phyloP scores from a whole-genome alignment of 1,284 basidiomycete genomes.

The Schizophyllum commune region DNA sequence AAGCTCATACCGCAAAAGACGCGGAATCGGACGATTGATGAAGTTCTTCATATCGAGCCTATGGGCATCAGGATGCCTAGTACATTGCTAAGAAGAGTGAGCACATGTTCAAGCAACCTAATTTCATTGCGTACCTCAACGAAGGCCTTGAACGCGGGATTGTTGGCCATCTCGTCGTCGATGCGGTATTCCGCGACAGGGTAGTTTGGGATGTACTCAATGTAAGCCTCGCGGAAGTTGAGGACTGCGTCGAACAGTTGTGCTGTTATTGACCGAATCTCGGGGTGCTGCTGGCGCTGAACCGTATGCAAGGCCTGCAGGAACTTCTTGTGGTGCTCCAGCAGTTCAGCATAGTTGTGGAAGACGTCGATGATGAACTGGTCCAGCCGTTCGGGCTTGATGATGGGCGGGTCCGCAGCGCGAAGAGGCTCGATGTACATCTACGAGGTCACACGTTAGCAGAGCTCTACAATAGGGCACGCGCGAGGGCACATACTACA shows the following conservation, averaged over 20 bases:
- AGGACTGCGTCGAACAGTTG: slow-evolving; percentile 84
- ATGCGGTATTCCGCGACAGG: slow-evolving; percentile 90
- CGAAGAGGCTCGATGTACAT: slow-evolving; percentile 74
- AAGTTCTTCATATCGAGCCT: slow-evolving; percentile 84
- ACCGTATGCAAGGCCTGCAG: slow-evolving; percentile 79
- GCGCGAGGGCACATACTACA: slow-evolving; percentile 33
- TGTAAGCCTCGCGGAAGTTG: slow-evolving; percentile 89
- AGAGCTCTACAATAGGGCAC: slow-evolving; percentile 1
- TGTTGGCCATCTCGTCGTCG: slow-evolving; percentile 80
- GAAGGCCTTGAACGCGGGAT: slow-evolving; percentile 75
- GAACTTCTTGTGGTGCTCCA: slow-evolving; percentile 63
- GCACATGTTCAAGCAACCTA: not conserved
- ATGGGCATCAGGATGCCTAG: slow-evolving; percentile 66
- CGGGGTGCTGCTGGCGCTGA: slow-evolving; percentile 86
- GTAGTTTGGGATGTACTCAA: slow-evolving; percentile 90
- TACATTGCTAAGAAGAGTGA: slow-evolving; percentile 42
- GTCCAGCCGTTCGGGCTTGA: slow-evolving; percentile 66
- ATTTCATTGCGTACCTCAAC: slow-evolving; percentile 53
- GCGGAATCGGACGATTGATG: slow-evolving; percentile 83
- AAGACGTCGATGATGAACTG: slow-evolving; percentile 88
- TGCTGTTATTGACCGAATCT: slow-evolving; percentile 78
- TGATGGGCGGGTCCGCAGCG: slow-evolving; percentile 67
- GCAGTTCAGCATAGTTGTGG: slow-evolving; percentile 83
- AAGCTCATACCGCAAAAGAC: slow-evolving; percentile 84
- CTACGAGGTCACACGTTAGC: slow-evolving; percentile 30